phyloP scores from a whole-genome alignment of 371 early-diverging fungal species.

The Quaeritorhiza haematococci region DNA sequence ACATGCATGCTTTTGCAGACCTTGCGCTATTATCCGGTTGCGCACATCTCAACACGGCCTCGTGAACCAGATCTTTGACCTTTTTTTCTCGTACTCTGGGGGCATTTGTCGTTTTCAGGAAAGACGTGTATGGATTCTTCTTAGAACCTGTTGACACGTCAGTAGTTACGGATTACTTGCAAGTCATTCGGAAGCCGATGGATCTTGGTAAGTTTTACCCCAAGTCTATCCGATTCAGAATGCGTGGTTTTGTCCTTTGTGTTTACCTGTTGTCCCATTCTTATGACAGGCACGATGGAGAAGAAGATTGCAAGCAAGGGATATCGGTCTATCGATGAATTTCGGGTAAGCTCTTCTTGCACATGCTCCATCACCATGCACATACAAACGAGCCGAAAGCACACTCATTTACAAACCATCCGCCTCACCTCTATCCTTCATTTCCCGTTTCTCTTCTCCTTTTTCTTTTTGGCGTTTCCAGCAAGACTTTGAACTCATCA shows the following conservation, averaged over 20 bases:
- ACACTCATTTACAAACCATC: neutral
- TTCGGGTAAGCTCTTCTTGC: constrained; percentile 9
- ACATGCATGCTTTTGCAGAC: too few relatives aligned
- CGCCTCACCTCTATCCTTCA: constrained; percentile 2
- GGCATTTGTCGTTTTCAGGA: neutral
- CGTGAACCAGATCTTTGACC: too few relatives aligned
- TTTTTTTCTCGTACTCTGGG: too few relatives aligned
- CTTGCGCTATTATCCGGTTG: too few relatives aligned
- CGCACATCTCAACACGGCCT: too few relatives aligned
- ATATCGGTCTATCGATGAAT: constrained; percentile 15
- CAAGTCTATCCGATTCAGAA: too few relatives aligned
- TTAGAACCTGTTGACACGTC: constrained; percentile 74
- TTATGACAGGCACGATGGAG: constrained; percentile 26
- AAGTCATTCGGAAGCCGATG: constrained; percentile 47
- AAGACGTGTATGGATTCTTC: constrained; percentile 71
- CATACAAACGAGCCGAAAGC: too few relatives aligned
- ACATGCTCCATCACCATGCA: too few relatives aligned
- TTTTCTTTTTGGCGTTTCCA: constrained; percentile 35
- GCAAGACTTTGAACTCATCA: constrained; percentile 61
- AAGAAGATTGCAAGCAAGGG: constrained; percentile 15
- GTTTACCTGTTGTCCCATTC: too few relatives aligned
- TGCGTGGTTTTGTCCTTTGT: too few relatives aligned
- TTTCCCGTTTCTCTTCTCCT: constrained; percentile 1
- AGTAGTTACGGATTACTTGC: constrained; percentile 69
- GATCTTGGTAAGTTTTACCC: constrained; percentile 25